Evolutionary conservation across 257 asterid genomes (phyloP), one percentile per base, ranked within the genome.

Genomic region (Primulina eburnea): DNA sequence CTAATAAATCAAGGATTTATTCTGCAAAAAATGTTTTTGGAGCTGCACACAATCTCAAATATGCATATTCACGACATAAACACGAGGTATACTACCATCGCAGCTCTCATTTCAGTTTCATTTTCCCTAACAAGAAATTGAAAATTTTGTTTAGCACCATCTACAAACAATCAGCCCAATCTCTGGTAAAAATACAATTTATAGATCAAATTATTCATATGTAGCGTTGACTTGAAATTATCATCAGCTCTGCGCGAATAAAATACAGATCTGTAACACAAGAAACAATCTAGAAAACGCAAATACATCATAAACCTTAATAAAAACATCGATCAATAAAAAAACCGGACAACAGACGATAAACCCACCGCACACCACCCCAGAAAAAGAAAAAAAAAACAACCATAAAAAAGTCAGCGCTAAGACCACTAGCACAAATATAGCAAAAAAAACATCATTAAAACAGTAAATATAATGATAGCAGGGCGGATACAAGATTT

Each of bases 371-470:
- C 55, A 43, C 55, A 40, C 28, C 40, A 9, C 30, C 30, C 26
- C 37, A 14, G 65, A 60, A 57, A 11, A 7, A 30, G 8, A 33
- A n/a, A 59, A 1, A n/a, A 76, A 20, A 43, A 28, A 28, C 26
- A 12, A 73, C 21, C 29, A 28, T 60, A 47, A 14, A 12, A 24
- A 60, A 70, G 26, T 62, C 69, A 68, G 67, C 56, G 37, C 40
- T 8, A 4, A 43, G 4, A 3, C 9, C 7, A 32, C 5, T 7
- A 24, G 24, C 1, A 26, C 7, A 62, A 64, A 26, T 3, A 35
- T n/a, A 43, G 55, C 0, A 4, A 12, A 21, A 50, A 14, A 50
- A 50, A 17, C n/a, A 43, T 50, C 57, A 50, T 50, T 21, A 12
- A 43, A 50, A 16, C 8, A 5, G 21, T 17, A 50, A 5, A 50